Conservation (phyloP, 2,329 filamentous ascomycete genomes). For the Xylaria sp. region DNA sequence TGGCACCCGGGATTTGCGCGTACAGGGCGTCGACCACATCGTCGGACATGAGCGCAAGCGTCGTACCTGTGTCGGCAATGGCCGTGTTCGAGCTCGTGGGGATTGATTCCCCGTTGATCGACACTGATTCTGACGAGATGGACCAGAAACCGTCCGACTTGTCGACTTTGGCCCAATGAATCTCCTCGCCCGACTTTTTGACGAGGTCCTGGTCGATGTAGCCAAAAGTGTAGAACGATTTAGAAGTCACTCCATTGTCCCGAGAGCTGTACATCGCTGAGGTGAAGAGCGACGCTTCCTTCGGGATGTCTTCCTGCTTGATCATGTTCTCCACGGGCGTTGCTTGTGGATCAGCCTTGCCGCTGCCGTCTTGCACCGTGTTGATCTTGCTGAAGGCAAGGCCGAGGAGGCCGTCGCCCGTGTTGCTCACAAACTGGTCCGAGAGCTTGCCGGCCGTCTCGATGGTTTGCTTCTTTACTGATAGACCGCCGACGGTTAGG, state of each 20-base stretch:
- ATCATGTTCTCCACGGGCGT: conserved; percentile 79
- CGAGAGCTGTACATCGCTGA: conserved; percentile 69
- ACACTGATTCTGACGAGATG: conserved; percentile 67
- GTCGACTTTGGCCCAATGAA: conserved; percentile 71
- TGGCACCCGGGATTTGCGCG: conserved; percentile 69
- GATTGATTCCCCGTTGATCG: conserved; percentile 67
- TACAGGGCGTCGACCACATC: conserved; percentile 71
- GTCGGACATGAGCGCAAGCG: conserved; percentile 73
- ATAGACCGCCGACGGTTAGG: conserved; percentile 70
- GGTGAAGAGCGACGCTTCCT: conserved; percentile 69
- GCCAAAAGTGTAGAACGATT: conserved; percentile 78
- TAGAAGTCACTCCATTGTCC: conserved; percentile 57
- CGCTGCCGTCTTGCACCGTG: conserved; percentile 58
- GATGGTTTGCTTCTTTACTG: conserved; percentile 70
- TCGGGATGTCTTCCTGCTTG: conserved; percentile 57
- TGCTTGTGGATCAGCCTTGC: conserved; percentile 60
- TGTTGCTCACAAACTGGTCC: conserved; percentile 63
- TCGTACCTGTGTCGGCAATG: conserved; percentile 79
- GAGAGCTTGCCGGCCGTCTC: conserved; percentile 72
- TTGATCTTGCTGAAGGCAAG: conserved; percentile 74
- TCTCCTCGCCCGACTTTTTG: conserved; percentile 62
- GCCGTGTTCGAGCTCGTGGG: conserved; percentile 67
- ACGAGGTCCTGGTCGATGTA: conserved; percentile 74
- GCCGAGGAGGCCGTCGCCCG: conserved; percentile 73
- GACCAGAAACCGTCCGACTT: conserved; percentile 75